phyloP scores from a whole-genome alignment of 2,329 filamentous ascomycete species.

The Paradendryphiella salina region DNA sequence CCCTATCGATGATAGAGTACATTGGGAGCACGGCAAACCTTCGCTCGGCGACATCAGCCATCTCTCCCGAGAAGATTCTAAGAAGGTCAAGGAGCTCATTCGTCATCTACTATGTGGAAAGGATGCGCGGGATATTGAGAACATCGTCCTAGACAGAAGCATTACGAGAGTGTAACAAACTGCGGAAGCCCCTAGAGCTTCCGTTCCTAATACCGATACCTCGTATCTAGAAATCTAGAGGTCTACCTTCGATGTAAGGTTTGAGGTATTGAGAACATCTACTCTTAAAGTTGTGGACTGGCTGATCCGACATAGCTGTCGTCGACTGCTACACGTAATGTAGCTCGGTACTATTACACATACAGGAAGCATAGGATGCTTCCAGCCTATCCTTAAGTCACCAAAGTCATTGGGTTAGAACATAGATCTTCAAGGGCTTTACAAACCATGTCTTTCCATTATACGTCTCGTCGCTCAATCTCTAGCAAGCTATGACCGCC shows the following conservation, averaged over 20 bases:
- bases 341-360: background rate
- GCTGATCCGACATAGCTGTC: background rate
- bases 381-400: background rate
- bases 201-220: background rate
- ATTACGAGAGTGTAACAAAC: background rate
- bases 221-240: background rate
- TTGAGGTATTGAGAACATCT: background rate
- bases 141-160: background rate
- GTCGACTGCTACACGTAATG: background rate
- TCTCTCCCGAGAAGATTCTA: constrained; percentile 1
- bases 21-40: constrained; percentile 11
- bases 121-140: background rate
- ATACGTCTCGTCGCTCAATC: background rate
- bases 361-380: background rate
- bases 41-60: constrained; percentile 1
- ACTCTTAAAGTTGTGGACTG: too few relatives aligned
- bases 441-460: background rate
- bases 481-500: background rate
- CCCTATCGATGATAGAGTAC: constrained; percentile 17
- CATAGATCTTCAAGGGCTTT: background rate
- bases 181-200: background rate
- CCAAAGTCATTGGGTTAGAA: background rate
- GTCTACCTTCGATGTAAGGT: background rate
- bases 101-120: constrained; percentile 2
- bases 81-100: constrained; percentile 5